Base-by-base conservation (phyloP, 1,284 basidiomycete species). In the Malassezia obtusa region DNA sequence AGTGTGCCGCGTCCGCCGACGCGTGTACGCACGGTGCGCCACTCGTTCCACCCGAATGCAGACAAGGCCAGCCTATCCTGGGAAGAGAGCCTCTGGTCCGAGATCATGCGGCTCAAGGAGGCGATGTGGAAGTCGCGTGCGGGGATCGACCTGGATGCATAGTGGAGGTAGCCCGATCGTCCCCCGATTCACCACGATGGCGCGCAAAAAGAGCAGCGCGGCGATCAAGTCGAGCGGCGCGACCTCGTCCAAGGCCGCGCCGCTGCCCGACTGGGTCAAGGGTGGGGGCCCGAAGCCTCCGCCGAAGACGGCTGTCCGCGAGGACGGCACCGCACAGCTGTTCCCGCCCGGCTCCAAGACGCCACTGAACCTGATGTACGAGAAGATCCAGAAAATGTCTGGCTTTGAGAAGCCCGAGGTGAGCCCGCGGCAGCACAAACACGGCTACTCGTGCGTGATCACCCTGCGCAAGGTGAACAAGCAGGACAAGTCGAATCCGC, bases 271-370 rank as follows among this genome's bases (percentile, higher is more conserved):
- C 53, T 73, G 70, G 68, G 70, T 73, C 44, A 73, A 73, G 56
- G 62, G 63, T 37, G 60, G 61, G 36, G 64, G 52, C 26, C 57
- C 61, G 26, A 64, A 64, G 40, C 53, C 43, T 35, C 47, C 37
- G 28, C 57, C 50, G 30, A 50, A 46, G 11, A 57, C 57, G 14
- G 31, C 56, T 17, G 47, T 53, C 58, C 43, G 32, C 19, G 21
- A 12, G 14, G 50, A 52, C 32, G 49, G 47, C 3, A 49, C 46
- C 9, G 44, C 15, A 14, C 43, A 54, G 50, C 62, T 74, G 24
- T 74, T 74, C 58, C 71, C 73, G 3, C 67, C 67, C 12, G 70
- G 71, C 22, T 63, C 60, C 52, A 74, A 74, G 63, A 70, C 70
- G 19, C 73, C 73, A n/a, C 60, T 73, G 36, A 67, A 67, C 49